These are phyloP conservation scores for Pugionium dolabratum DNA, from an alignment of 345 rosid species.

Conservation along the genomic window DNA sequence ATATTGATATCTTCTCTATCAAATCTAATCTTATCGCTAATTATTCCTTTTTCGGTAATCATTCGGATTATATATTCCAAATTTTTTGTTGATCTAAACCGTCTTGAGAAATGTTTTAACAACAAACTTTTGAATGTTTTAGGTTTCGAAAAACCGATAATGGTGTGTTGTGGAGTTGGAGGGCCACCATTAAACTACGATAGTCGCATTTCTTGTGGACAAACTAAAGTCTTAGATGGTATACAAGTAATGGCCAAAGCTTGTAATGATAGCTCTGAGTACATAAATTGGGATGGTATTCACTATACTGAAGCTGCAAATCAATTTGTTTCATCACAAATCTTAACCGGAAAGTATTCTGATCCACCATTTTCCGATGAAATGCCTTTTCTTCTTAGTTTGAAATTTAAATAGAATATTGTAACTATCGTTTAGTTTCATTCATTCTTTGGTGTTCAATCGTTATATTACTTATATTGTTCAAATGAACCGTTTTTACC, in stretches of 20 bases:
- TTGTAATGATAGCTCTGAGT: constrained; percentile 76
- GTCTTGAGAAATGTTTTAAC: too few species aligned
- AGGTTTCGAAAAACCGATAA: constrained; percentile 90
- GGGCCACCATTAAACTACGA: constrained; percentile 87
- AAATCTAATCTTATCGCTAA: constrained; percentile 71
- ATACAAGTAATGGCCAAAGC: constrained; percentile 60
- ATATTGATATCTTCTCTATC: constrained; percentile 75
- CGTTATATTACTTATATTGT: constrained; percentile 13
- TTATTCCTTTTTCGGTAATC: constrained; percentile 72
- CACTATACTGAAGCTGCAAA: constrained; percentile 94
- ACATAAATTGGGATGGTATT: constrained; percentile 94
- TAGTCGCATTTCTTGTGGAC: constrained; percentile 68
- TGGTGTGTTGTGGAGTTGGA: constrained; percentile 94
- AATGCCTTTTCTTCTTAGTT: constrained; percentile 79
- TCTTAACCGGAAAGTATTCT: constrained; percentile 78
- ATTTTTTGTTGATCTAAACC: neutral
- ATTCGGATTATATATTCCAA: neutral
- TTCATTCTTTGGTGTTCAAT: constrained; percentile 10
- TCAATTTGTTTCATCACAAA: constrained; percentile 65
- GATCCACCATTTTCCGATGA: constrained; percentile 83
- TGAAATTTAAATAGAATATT: constrained; percentile 56
- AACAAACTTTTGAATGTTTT: neutral
- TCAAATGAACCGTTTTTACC: constrained; percentile 24
- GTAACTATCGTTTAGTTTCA: constrained; percentile 13
- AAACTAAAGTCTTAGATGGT: constrained; percentile 76